A percentile compares a stretch with the other conserved stretches of the same genome.
These are phyloP conservation scores for Mariannaea sp. DNA, from an alignment of 2,329 filamentous ascomycete species.

Conservation along the genomic window DNA sequence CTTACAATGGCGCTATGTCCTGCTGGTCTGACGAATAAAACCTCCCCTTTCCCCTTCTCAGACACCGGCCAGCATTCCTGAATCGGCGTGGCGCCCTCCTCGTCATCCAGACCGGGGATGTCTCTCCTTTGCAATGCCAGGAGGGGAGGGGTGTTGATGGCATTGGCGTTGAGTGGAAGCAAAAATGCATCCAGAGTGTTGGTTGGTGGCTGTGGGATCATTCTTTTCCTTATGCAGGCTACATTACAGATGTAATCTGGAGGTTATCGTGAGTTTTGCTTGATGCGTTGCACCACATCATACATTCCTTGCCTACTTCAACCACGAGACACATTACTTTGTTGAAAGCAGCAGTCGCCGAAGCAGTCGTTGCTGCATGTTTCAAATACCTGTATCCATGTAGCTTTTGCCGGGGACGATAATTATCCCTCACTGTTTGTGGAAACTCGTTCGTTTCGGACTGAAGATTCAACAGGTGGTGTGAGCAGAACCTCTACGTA, in stretches of 20 bases:
- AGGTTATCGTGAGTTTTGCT: not conserved
- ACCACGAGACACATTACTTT: constrained; percentile 1
- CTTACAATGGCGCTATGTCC: too few relatives aligned
- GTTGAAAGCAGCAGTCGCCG: not conserved
- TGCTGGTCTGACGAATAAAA: too few relatives aligned
- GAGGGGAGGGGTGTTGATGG: constrained; percentile 19
- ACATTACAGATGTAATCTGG: not conserved
- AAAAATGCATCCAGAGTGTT: too few relatives aligned
- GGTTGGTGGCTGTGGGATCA: constrained; percentile 7
- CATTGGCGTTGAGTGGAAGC: constrained; percentile 10
- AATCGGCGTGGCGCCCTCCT: constrained; percentile 29
- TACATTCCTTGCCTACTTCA: constrained; percentile 6
- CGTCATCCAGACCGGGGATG: constrained; percentile 5
- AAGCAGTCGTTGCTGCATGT: constrained; percentile 1
- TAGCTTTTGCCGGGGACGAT: not conserved
- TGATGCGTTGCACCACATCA: not conserved
- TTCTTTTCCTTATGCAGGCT: not conserved
- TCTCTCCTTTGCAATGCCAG: not conserved
- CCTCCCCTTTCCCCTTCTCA: too few relatives aligned
- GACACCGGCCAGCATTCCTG: constrained; percentile 1
- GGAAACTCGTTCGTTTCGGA: not conserved
- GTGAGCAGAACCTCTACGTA: not conserved
- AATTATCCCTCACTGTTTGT: constrained; percentile 18
- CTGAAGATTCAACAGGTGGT: constrained; percentile 5
- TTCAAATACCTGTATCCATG: constrained; percentile 3